Evolutionary conservation across 345 rosid genomes (phyloP), one percentile per base, ranked within the genome.

Genomic region (Acer negundo): DNA sequence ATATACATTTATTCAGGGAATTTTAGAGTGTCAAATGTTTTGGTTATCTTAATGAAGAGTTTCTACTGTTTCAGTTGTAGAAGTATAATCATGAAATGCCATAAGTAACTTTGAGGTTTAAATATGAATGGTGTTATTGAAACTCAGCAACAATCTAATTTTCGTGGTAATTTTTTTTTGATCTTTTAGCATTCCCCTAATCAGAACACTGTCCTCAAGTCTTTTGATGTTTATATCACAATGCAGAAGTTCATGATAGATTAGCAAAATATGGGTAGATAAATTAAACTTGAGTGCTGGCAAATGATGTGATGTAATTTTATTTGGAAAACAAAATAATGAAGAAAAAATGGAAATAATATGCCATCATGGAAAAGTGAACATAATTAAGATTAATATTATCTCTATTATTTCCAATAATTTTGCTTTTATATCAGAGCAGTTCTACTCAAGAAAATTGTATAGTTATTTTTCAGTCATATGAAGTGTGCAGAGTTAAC

Each of bases 51-150:
- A 2, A 28, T 20, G 75, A 42, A 58, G 44, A 72, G 47, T 58
- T 59, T 72, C n/a, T n/a, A 12, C 75, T 56, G 6, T 40, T 72
- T n/a, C 65, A 20, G 7, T 58, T 72, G 12, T 58, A 12, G 10
- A 1, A 31, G 17, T 38, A 5, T 56, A 28, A 58, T 12, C 31
- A 35, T 56, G 49, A 49, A 49, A 49, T 70, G 28, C 42, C 46
- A 7, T 9, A 51, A 16, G 31, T 44, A 67, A 67, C 22, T 70
- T n/a, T 72, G 75, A 56, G 75, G 9, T 31, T 72, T n/a, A 70
- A 17, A 51, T 11, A 9, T 69, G 56, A 70, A 51, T 42, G 46
- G 46, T 1, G 11, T 35, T 35, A 42, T 42, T 38, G 0, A 6
- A 46, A 69, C 58, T 70, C 22, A 69, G 61, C 61, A 69, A n/a